A percentile compares a stretch with the other conserved stretches of the same genome.
Evolutionary conservation across 345 rosid genomes (phyloP).

Genomic region (Tarenaya hassleriana): DNA sequence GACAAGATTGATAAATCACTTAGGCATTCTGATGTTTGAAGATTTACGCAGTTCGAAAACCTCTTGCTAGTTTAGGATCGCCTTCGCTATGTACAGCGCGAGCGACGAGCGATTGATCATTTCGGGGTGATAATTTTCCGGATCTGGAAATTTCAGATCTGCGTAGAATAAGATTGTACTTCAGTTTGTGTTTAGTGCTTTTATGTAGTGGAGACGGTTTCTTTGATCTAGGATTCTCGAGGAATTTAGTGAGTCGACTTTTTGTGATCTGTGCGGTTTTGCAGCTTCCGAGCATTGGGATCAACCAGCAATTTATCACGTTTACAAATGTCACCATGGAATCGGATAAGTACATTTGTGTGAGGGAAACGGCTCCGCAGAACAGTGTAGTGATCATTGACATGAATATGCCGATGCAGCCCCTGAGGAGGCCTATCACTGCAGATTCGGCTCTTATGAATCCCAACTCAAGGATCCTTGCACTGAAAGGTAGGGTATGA

Average conservation of each 20-base stretch:
- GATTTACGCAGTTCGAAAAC: too few species aligned
- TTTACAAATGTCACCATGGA: slow-evolving; percentile 84
- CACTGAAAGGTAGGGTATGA: slow-evolving; percentile 56
- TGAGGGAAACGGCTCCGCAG: slow-evolving; percentile 81
- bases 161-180: background rate
- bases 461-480: slow-evolving; percentile 78
- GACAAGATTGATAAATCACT: background rate
- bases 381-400: slow-evolving; percentile 75
- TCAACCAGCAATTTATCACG: slow-evolving; percentile 67
- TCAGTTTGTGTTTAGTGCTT: slow-evolving; percentile 15
- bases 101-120: too few species aligned
- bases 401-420: slow-evolving; percentile 84
- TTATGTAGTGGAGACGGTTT: slow-evolving; percentile 1
- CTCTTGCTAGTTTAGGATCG: background rate
- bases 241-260: slow-evolving; percentile 11
- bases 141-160: background rate
- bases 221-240: slow-evolving; percentile 8
- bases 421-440: slow-evolving; percentile 72
- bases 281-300: slow-evolving; percentile 75
- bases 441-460: slow-evolving; percentile 84
- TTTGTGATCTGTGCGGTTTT: slow-evolving; percentile 22
- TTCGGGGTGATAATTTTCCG: background rate
- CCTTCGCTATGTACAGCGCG: too few species aligned
- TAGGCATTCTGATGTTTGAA: background rate
- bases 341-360: slow-evolving; percentile 83